Evolutionary conservation across 345 rosid species (phyloP), one percentile per base, ranked within the genome.

Genomic region (Populus pruinosa): DNA sequence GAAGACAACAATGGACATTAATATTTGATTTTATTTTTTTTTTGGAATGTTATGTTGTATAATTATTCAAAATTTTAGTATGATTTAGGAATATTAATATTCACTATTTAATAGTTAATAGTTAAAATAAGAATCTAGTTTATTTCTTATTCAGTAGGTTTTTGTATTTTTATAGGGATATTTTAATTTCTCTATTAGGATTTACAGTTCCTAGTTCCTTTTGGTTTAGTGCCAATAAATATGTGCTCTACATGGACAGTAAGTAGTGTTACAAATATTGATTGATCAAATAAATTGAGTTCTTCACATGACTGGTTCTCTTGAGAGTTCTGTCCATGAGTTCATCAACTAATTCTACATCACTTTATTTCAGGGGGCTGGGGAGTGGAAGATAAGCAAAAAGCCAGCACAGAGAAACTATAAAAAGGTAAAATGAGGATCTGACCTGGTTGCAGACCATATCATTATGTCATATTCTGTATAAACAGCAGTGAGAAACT

Each of bases 381-480:
- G 72, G 23, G 11, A 69, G 31, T 6, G 25, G 1, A 56, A 23
- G 63, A 56, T 8, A 56, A n/a, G 27, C 25, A 3, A 5, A 56
- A 56, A 8, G 63, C 63, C 63, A 3, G 63, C 14, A n/a, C 63
- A 56, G 8, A 8, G 63, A 56, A n/a, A 47, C 11, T 47, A 70
- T 6, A 35, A 53, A 20, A 53, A 44, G 41, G 35, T 70, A 71
- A n/a, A 49, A 47, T 35, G 16, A 31, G 6, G 73, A 73, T 62
- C 73, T 69, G 36, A 93, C 99, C 97, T 91, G 78, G 98, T 96
- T 71, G 99, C 97, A 65, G 99, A 93, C 98, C 99, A 96, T 78
- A 93, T 96, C 85, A 93, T 93, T 77, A 96, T 92, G 87, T 93
- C 99, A 63, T 96, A 96, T 76, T 91, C 96, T 18, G 93, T 89